Conservation (phyloP, 352 stramenopile species). For the Phytophthora nicotianae region DNA sequence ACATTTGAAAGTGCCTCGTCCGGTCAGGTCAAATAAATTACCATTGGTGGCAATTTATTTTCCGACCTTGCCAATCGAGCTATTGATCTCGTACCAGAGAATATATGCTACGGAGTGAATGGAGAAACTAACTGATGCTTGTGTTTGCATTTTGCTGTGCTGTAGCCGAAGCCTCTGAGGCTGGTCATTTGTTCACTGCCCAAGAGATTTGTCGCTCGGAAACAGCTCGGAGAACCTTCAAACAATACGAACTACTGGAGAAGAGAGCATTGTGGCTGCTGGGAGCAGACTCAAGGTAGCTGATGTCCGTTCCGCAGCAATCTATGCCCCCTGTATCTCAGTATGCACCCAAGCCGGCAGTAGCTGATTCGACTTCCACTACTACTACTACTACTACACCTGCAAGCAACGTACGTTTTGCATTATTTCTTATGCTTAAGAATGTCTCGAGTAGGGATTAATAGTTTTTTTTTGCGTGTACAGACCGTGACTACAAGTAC, state of each 20-base stretch:
- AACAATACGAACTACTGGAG: conserved; percentile 11
- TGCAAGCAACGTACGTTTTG: conserved; percentile 36
- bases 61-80: not conserved
- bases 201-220: conserved; percentile 1
- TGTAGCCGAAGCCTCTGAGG: conserved; percentile 7
- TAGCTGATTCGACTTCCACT: conserved; percentile 45
- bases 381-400: conserved; percentile 37
- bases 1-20: conserved; percentile 4
- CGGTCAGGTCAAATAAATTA: conserved; percentile 37
- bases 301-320: conserved; percentile 70
- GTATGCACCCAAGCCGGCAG: conserved; percentile 59
- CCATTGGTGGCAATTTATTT: conserved; percentile 38
- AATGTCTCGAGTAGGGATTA: conserved; percentile 1
- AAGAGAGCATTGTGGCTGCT: conserved; percentile 4
- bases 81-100: conserved; percentile 3
- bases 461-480: conserved; percentile 9
- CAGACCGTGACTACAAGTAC: conserved; percentile 40
- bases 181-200: not conserved
- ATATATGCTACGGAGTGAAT: conserved; percentile 10
- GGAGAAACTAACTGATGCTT: conserved; percentile 20
- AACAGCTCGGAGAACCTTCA: conserved; percentile 11
- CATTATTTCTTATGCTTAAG: not conserved
- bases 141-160: conserved; percentile 4
- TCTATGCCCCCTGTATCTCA: conserved; percentile 78
- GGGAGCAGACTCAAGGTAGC: conserved; percentile 23